Evolutionary conservation across 257 asterid species (phyloP), one percentile per base, ranked within the genome.

Genomic region (Ligustrum vulgare): DNA sequence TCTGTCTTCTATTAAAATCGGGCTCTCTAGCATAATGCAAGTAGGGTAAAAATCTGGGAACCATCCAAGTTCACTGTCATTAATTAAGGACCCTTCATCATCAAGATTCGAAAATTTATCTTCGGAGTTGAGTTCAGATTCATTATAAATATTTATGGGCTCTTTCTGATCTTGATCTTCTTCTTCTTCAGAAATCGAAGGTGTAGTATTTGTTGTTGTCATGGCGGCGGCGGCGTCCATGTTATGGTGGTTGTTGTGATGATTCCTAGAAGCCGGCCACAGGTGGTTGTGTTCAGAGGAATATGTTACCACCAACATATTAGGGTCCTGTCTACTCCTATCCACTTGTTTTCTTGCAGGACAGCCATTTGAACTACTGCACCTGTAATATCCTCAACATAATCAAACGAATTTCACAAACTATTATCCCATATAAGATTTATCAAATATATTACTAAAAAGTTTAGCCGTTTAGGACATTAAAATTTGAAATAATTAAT

Each of bases 281-380:
- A 88, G 87, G 85, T 95, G 99, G 77, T 93, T 91, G 84, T 95
- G 99, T 13, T 91, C 97, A 45, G 94, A 89, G 70, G 96, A 82
- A 80, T 95, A 95, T 2, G 99, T 91, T 34, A 95, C 96, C 15
- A 91, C 63, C 6, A 95, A 70, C 94, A 82, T 86, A 77, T 69
- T 81, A 3, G 99, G 96, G 78, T 95, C 97, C 35, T 70, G 71
- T 47, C 86, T 77, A 74, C 91, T 94, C 70, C 98, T 88, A 81
- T 94, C 99, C 20, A 94, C 97, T 84, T 95, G 98, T 76, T 92
- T 95, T 81, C 95, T 91, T 2, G 99, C 98, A 1, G 98, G 99
- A 62, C 99, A 93, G 3, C 98, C 99, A 54, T 95, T 93, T 28
- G 97, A 93, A 79, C 99, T 95, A 72, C 99, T 95, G 69, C 99